Percentiles rank a stretch among this genome's conserved stretches.
Evolutionary conservation across 306 rosid genomes (phyloP).

Genomic region (Vicia faba): DNA sequence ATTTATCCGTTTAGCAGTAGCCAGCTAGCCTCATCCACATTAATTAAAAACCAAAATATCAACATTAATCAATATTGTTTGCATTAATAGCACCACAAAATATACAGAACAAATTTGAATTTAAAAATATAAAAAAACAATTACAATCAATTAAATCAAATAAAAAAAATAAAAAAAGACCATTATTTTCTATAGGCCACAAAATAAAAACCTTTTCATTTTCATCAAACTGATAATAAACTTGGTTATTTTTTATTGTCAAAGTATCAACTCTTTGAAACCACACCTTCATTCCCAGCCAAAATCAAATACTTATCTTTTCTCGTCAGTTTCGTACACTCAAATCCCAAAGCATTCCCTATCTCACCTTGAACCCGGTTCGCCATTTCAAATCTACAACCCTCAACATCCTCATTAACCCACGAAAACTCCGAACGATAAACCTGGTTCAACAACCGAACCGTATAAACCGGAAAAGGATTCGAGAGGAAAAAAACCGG

Average conservation of each 20-base stretch:
- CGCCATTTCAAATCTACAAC: constrained; percentile 57
- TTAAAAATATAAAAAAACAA: background rate
- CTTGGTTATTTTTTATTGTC: background rate
- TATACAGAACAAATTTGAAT: background rate
- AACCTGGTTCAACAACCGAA: constrained; percentile 44
- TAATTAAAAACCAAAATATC: background rate
- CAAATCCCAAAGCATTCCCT: constrained; percentile 56
- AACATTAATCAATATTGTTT: constrained; percentile 8
- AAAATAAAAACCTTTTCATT: background rate
- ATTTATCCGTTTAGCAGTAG: background rate
- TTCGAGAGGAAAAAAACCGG: constrained; percentile 72
- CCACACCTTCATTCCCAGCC: constrained; percentile 84
- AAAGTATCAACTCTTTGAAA: background rate
- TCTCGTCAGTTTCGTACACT: constrained; percentile 69
- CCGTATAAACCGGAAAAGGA: constrained; percentile 62
- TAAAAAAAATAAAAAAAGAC: background rate
- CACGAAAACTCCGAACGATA: background rate
- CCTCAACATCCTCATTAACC: background rate
- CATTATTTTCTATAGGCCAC: constrained; percentile 6
- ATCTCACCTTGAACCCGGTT: constrained; percentile 60
- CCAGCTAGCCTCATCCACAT: background rate
- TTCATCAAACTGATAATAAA: background rate
- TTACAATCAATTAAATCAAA: background rate
- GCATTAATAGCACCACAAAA: background rate
- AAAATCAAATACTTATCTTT: constrained; percentile 78